Evolutionary conservation across 306 rosid genomes (phyloP), one percentile per base, ranked within the genome.

Genomic region (Pterocarpus santalinus): DNA sequence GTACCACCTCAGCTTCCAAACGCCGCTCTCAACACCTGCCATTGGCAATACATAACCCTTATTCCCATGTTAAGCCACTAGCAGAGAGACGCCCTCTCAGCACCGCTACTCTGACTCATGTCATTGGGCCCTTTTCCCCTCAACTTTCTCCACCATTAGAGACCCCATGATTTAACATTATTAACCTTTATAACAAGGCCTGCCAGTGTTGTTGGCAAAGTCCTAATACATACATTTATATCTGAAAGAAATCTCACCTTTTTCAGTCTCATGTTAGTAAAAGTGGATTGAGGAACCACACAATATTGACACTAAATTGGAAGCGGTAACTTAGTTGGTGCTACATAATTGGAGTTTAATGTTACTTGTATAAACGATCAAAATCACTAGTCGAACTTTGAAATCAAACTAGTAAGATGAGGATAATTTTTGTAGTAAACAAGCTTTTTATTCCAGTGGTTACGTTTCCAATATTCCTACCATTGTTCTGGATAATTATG

Each of bases 111-210:
- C 13, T 88, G 73, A 72, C 86, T 16, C 68, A 69, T 34, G 87
- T 87, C 65, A 80, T 89, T 61, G 81, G 72, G 1, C 79, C 75
- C 15, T 74, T 80, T 53, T 35, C 86, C 67, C 82, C 90, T 75
- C 41, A 47, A 47, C 71, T 81, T 43, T 60, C 61, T 30, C 81
- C 80, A 13, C 81, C 86, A 33, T 43, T 55, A 65, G 84, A 39
- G 47, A 72, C 86, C 47, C 78, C 86, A 43, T 32, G 62, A 43
- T 66, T 90, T 22, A 72, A 22, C 55, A 57, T 43, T 64, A 66
- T 94, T 82, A 89, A 93, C 88, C 99, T 95, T 56, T n/a, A 90
- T 90, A 2, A 97, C 90, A 64, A 30, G 79, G 70, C 92, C 97
- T 49, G 22, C 15, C 11, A 60, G 17, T 79, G 67, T 53, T 67